A percentile compares a stretch with the other conserved stretches of the same genome.
Conservation (phyloP, 495 filamentous ascomycete genomes). For the Penicillium manginii region DNA sequence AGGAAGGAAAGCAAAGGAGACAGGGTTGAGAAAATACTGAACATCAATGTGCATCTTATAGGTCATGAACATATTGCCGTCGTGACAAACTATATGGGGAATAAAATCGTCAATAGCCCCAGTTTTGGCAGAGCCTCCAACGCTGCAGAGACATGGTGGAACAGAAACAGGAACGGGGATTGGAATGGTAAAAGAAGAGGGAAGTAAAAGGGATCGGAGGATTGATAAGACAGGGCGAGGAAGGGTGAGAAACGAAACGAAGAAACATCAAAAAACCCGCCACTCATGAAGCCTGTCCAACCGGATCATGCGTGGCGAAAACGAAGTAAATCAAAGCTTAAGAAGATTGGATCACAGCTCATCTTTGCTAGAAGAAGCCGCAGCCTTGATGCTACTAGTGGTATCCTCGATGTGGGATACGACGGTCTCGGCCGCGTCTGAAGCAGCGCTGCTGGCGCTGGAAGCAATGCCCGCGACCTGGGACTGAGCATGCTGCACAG, state of each 20-base stretch:
- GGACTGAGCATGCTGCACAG: constrained; percentile 53
- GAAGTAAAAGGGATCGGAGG: background rate
- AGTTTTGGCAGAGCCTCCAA: constrained; percentile 17
- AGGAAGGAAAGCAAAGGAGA: constrained; percentile 15
- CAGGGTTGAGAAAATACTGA: background rate
- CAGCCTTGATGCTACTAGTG: constrained; percentile 36
- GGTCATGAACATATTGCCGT: constrained; percentile 33
- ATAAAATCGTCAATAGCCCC: constrained; percentile 34
- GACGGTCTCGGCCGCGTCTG: constrained; percentile 41
- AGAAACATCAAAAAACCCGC: constrained; percentile 5
- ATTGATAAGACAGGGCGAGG: too few relatives aligned
- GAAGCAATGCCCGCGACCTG: constrained; percentile 48
- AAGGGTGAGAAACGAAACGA: background rate
- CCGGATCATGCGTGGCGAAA: background rate
- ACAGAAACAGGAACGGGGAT: background rate
- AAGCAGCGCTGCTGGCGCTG: constrained; percentile 39
- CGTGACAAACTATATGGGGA: constrained; percentile 48
- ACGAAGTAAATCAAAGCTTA: constrained; percentile 15
- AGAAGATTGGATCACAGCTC: constrained; percentile 52
- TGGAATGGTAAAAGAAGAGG: background rate
- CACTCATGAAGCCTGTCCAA: constrained; percentile 7
- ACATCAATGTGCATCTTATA: constrained; percentile 22
- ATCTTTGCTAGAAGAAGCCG: constrained; percentile 47
- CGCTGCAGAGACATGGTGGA: constrained; percentile 13
- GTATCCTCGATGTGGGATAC: constrained; percentile 54